Evolutionary conservation across 2,329 filamentous ascomycete species (phyloP), one percentile per base, ranked within the genome.

Genomic region (Epicoccum nigrum): DNA sequence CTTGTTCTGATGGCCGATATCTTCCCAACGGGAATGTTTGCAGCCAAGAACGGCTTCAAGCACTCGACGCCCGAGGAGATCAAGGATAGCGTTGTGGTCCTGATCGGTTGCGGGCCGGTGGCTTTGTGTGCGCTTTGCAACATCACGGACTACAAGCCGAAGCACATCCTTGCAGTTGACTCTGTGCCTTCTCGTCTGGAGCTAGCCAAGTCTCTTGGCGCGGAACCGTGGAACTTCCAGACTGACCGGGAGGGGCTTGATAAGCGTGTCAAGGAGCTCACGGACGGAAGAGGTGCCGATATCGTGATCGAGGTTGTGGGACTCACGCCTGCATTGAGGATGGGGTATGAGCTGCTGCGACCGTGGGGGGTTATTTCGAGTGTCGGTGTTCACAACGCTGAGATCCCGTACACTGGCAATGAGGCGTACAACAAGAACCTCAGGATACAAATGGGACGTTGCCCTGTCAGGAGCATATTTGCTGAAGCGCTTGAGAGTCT

Each of bases 1-100:
- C 79, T 95, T 40, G 85, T 95, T 6, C 81, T 96, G 20, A 96
- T 96, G 92, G 91, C 90, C 13, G 92, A 96, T 68, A 95, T 96
- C 64, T 96, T 94, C 73, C 92, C 92, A 23, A 82, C 79, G 0
- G 89, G 92, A 7, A 96, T 85, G 75, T 96, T 92, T 63, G 92
- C 90, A 6, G 89, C 89, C 4, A 81, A 82, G 50, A 94, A 91
- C 65, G 92, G 86, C 6, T 87, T 96, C 71, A 83, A 83, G 50
- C 76, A 86, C 65, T 79, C 87, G 31, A 78, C 75, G 12, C 64
- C 67, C 12, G 80, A 85, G 54, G 79, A 86, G 48, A 82, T 87
- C 43, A 74, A 79, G 15, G 83, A 90, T 38, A 83, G 86, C 53
- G 89, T 87, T 0, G 86, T 91, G 0, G 88, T 95, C 1, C 77